Conservation (phyloP, 768 basidiomycete genomes). For the Tephrocybe sp. region DNA sequence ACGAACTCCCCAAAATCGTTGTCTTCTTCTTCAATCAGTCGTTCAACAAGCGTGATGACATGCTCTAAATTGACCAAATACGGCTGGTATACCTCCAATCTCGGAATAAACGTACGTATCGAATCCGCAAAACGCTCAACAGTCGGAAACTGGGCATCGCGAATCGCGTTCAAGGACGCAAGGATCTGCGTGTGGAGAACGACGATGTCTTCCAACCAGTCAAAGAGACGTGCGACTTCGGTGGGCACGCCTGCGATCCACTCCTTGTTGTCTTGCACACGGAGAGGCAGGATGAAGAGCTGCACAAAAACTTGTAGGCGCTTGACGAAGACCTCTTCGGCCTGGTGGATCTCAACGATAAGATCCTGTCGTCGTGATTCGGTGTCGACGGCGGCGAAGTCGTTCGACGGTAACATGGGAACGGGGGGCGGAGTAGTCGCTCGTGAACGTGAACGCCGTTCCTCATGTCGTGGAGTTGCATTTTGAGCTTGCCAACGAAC, state of each 20-base stretch:
- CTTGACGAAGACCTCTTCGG: constrained; percentile 69
- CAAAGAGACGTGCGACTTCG: constrained; percentile 71
- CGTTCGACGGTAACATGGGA: neutral
- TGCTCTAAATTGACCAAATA: constrained; percentile 75
- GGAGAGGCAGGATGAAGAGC: constrained; percentile 79
- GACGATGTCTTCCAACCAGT: constrained; percentile 87
- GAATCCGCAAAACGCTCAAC: constrained; percentile 57
- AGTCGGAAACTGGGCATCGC: constrained; percentile 40
- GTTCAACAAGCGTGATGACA: constrained; percentile 52
- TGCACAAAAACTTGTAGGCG: constrained; percentile 64
- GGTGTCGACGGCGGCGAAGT: neutral
- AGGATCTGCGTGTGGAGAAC: constrained; percentile 71
- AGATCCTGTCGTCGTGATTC: constrained; percentile 18
- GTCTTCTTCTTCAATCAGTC: constrained; percentile 44
- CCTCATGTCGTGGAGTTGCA: constrained; percentile 9
- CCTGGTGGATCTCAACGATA: constrained; percentile 65
- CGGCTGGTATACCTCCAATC: constrained; percentile 82
- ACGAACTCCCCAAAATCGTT: constrained; percentile 88
- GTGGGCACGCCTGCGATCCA: constrained; percentile 85
- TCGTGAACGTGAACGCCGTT: constrained; percentile 12
- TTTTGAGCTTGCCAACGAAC: neutral
- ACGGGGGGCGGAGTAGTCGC: neutral
- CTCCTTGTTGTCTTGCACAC: constrained; percentile 61
- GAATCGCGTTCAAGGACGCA: constrained; percentile 32
- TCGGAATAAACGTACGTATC: constrained; percentile 60